Conservation (phyloP, 176 grass and related monocot genomes). For the Phragmites australis region DNA sequence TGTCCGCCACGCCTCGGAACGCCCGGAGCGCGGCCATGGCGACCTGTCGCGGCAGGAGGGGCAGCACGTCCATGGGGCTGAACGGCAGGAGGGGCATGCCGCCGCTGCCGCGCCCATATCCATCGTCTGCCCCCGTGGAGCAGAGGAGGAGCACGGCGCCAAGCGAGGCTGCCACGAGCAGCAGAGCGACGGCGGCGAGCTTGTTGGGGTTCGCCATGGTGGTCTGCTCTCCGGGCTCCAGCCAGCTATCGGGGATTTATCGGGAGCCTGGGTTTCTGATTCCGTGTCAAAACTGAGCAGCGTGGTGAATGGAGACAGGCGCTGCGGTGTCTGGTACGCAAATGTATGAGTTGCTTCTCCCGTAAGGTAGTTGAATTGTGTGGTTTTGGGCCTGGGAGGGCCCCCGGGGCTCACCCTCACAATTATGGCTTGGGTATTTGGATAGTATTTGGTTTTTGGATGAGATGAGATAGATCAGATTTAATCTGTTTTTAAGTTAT, state of each 20-base stretch:
- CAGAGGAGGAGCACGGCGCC: no score
- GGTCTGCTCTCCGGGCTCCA: no score
- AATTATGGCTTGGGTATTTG: no score
- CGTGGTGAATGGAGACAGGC: not conserved
- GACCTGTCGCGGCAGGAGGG: conserved; percentile 44
- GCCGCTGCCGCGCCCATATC: no score
- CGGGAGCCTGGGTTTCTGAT: not conserved
- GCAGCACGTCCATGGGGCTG: conserved; percentile 52
- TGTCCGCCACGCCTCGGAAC: conserved; percentile 45
- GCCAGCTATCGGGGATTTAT: not conserved
- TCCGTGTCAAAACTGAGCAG: conserved; percentile 40
- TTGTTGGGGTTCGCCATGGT: no score
- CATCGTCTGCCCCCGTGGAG: no score
- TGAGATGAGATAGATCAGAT: no score
- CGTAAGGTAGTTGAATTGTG: not conserved
- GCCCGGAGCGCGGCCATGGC: conserved; percentile 42
- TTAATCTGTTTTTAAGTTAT: no score
- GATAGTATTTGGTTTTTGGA: no score
- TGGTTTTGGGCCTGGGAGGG: not conserved
- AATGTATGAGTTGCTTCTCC: not conserved
- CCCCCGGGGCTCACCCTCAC: not conserved
- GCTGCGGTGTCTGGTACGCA: conserved; percentile 25
- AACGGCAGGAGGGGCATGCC: conserved; percentile 25
- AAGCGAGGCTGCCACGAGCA: no score
- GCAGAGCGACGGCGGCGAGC: no score